Base-by-base conservation (phyloP, 257 asterid species). In the Salvia splendens region DNA sequence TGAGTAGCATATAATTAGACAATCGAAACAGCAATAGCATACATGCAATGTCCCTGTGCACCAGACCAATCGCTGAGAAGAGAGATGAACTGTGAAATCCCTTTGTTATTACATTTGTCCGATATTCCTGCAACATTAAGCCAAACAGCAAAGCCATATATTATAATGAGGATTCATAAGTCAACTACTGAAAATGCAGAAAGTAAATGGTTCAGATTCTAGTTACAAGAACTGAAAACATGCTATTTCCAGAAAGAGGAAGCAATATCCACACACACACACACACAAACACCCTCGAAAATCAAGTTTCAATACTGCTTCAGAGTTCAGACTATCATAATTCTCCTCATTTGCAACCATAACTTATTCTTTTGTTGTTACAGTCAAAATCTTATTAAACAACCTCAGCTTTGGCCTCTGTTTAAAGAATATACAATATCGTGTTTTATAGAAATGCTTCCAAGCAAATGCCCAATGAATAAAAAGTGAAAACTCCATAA, bases 11-110 rank as follows among this genome's bases (percentile, higher is more conserved):
- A 24, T 24, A 24, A 36, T 42, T 28, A 48, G 8, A 49, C 53
- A 61, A 61, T 46, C n/a, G 60, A 73, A 73, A 57, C 33, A 62
- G 68, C 1, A 49, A 58, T 69, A 50, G 9, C 89, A 49, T 89
- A 92, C 98, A 92, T 81, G 93, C 98, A 89, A 77, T 87, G 66
- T 54, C 97, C 98, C 54, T 64, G 77, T 30, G 84, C 73, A 65
- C 78, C 85, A 32, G 90, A 84, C 90, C 97, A 92, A 42, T 82
- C 76, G 69, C 92, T 82, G 1, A 89, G 83, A 67, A 89, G 83
- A 77, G 79, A 79, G 47, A 89, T 85, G 84, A 92, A 85, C 24
- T 42, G 77, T 38, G 79, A 30, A 20, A 86, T 58, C 64, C 85
- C 88, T 30, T 68, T 49, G 80, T 80, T 52, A 40, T 49, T 64